Evolutionary conservation across 352 stramenopile genomes (phyloP), one percentile per base, ranked within the genome.

Genomic region (Globisporangium rhizosaccharum): DNA sequence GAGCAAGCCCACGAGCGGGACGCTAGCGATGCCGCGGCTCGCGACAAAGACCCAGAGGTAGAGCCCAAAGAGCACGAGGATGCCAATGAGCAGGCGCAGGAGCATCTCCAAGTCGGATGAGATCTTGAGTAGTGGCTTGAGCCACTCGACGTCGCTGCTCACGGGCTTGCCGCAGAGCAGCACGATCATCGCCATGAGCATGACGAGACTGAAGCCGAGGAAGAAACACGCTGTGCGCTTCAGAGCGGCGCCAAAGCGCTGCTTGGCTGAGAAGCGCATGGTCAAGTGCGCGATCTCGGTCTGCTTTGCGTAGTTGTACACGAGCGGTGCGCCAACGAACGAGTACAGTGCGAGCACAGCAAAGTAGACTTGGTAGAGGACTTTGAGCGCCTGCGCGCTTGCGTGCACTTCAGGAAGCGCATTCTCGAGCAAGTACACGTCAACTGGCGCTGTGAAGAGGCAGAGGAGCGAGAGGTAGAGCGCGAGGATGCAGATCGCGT

Each of bases 231-330:
- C 51, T 14, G 85, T 94, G 51, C 85, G 79, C 63, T 92, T 92
- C 3, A 77, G 18, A 25, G 85, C 85, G 33, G 75, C 70, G n/a
- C 67, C 63, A 12, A 92, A 67, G 14, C 83, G 76, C 44, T 85
- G 66, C 28, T 63, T 67, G 5, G 73, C 61, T 2, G 70, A 72
- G 62, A 90, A 91, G 17, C 71, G 71, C 47, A 90, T 61, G 39
- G 85, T 94, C 59, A 94, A 71, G 58, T 92, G 85, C 51, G 83
- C 79, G 56, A 94, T 85, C 63, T 92, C 85, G 26, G 81, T 92
- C 61, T 94, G 81, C 26, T 85, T 84, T 7, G 85, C 81, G 61
- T 92, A 94, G 61, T 92, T 85, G 61, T 79, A 94, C 26, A 85
- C 78, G 20, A 94, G 77, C 33, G 85, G 85, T 37, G 82, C 84